Conservation (phyloP, 176 grass and related monocot genomes). For the Avena eriantha region DNA sequence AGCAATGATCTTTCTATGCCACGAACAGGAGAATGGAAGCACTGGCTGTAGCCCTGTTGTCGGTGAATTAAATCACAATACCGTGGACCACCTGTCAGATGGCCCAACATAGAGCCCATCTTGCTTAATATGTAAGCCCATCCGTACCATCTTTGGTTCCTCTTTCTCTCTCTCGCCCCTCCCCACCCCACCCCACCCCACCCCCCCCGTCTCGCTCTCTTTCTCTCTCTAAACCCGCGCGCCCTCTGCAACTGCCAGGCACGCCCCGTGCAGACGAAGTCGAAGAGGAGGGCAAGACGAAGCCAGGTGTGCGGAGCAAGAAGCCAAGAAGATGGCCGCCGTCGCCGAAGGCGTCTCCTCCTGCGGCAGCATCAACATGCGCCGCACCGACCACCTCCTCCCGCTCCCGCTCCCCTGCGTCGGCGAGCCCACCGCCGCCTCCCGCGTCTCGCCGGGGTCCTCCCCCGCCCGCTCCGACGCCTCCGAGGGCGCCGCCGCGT, state of each 20-base stretch:
- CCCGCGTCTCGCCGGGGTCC: constrained; percentile 51
- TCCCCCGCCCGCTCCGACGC: constrained; percentile 53
- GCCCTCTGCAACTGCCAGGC: constrained; percentile 34
- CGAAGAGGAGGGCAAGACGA: neutral
- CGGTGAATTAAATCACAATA: neutral
- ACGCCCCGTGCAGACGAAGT: neutral
- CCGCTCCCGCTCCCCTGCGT: constrained; percentile 48
- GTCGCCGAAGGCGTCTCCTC: constrained; percentile 43
- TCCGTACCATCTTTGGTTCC: neutral
- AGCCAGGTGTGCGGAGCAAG: constrained; percentile 37
- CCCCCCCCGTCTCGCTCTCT: neutral
- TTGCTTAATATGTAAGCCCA: neutral
- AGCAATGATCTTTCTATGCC: neutral
- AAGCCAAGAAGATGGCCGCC: constrained; percentile 50
- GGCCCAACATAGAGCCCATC: constrained; percentile 15
- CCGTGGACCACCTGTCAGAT: neutral
- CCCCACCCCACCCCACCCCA: no score
- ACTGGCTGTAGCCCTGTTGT: neutral
- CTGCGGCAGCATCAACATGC: constrained; percentile 54
- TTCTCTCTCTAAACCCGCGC: constrained; percentile 20
- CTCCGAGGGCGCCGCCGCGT: constrained; percentile 39
- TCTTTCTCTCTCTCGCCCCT: neutral
- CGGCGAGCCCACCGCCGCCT: constrained; percentile 48
- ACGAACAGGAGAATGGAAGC: neutral
- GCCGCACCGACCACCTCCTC: constrained; percentile 36